Base-by-base conservation (phyloP, 2,329 filamentous ascomycete species). In the Cephalotrichum gorgonifer region DNA sequence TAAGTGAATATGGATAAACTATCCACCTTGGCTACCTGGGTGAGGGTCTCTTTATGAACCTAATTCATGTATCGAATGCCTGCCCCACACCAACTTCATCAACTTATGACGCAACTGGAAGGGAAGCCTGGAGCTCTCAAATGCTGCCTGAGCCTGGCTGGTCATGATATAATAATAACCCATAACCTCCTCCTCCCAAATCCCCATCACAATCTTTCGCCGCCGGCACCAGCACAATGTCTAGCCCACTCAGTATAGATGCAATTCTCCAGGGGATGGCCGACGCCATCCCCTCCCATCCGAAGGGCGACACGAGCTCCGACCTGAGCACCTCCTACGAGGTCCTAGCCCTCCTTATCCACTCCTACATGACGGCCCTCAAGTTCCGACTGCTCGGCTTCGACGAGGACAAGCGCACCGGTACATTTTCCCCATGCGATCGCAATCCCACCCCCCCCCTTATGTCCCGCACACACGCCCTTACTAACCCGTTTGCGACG, bases 361-460 rank as follows among this genome's bases (percentile, higher is more conserved):
- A 98, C 64, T 85, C 88, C 3, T 88, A 83, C 58, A 86, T 97
- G 81, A 64, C 79, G 23, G 82, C 83, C 8, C 79, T 91, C 2
- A 86, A 82, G 54, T 97, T 96, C 63, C 77, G 83, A 48, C 74
- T 97, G 3, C 67, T 88, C 17, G 90, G 90, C 2, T 82, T 95
- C n/a, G 78, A 84, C 44, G 88, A 97, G 65, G 88, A 91, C 48
- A 80, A 89, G 60, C 78, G 73, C 44, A 79, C 86, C 54, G 76
- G 86, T 88, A 48, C 12, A 43, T 50, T 52, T 15, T 38, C 38
- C 38, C 11, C 35, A 3, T 27, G 12, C 26, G 7, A 28, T 15
- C 46, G 31, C 22, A 15, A 43, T 20, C 15, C 27, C 22, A 6
- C 11, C 15, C 25, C 9, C 31, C 30, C 15, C 6, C 25, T 22